Conservation (phyloP, 1,284 basidiomycete species). For the Sparassis latifolia region DNA sequence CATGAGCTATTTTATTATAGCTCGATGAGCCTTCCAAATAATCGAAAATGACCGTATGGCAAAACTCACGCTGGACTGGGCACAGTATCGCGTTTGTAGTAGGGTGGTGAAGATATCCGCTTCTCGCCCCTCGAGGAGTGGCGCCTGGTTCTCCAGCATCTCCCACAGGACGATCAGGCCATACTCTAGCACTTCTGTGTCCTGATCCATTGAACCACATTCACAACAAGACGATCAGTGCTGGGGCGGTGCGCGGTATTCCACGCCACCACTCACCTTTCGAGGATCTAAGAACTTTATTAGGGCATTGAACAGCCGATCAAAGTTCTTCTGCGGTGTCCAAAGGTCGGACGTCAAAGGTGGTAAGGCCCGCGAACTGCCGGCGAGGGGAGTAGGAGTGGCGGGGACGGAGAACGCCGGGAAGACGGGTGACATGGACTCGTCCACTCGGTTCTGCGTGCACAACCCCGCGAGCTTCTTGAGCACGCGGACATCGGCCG, state of each 20-base stretch:
- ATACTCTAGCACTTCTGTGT: constrained; percentile 59
- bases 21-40: too few relatives aligned
- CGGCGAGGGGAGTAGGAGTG: constrained; percentile 21
- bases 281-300: constrained; percentile 50
- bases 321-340: constrained; percentile 60
- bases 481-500: constrained; percentile 43
- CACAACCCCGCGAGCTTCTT: constrained; percentile 60
- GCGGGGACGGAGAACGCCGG: constrained; percentile 45
- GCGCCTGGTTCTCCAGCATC: constrained; percentile 60
- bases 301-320: constrained; percentile 56
- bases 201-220: constrained; percentile 43
- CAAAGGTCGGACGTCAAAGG: constrained; percentile 51
- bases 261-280: constrained; percentile 38
- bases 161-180: constrained; percentile 74
- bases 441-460: constrained; percentile 37
- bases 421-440: constrained; percentile 31
- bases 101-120: constrained; percentile 60
- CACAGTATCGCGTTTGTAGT: constrained; percentile 60
- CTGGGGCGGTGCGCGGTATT: constrained; percentile 4
- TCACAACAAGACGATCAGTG: constrained; percentile 13
- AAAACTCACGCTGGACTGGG: constrained; percentile 53
- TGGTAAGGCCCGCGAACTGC: constrained; percentile 32
- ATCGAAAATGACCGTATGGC: too few relatives aligned
- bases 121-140: constrained; percentile 67
- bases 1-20: constrained; percentile 57